Evolutionary conservation across 2,329 filamentous ascomycete species (phyloP).

Genomic region (Ascocoryne sarcoides): DNA sequence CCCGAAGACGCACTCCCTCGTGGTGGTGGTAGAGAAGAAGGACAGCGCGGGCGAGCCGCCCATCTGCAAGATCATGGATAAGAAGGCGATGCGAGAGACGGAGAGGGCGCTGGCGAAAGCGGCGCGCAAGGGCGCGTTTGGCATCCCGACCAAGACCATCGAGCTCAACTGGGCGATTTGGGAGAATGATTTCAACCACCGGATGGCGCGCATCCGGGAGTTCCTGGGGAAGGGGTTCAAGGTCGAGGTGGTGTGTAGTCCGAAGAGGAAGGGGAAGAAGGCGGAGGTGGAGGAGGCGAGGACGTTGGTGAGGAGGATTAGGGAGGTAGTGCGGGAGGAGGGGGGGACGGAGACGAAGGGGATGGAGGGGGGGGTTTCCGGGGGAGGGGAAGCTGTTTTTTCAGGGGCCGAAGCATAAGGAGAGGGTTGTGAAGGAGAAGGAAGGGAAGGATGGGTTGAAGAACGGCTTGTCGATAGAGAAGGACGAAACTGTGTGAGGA

Average conservation of each 20-base stretch:
- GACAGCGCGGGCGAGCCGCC: conserved; percentile 36
- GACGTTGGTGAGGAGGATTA: conserved; percentile 45
- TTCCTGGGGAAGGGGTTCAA: conserved; percentile 68
- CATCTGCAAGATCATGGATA: conserved; percentile 63
- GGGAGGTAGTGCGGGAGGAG: conserved; percentile 28
- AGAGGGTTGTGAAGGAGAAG: not conserved
- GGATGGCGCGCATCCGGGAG: conserved; percentile 53
- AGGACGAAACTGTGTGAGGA: not conserved
- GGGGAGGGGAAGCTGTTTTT: conserved; percentile 32
- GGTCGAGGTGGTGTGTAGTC: conserved; percentile 65
- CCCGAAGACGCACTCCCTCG: conserved; percentile 39
- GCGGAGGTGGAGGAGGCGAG: conserved; percentile 54
- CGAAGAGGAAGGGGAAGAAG: conserved; percentile 53
- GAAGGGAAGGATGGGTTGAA: not conserved
- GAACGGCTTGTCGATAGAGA: not conserved
- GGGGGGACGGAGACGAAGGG: conserved; percentile 37
- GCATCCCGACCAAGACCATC: conserved; percentile 67
- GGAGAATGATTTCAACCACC: conserved; percentile 63
- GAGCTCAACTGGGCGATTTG: conserved; percentile 88
- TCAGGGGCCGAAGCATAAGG: conserved; percentile 2
- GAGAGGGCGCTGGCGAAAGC: conserved; percentile 30
- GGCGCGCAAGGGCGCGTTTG: conserved; percentile 34
- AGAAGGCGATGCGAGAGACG: conserved; percentile 39
- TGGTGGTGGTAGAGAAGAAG: conserved; percentile 41
- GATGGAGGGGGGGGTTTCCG: conserved; percentile 37